Evolutionary conservation across 2,329 filamentous ascomycete genomes (phyloP), one percentile per base, ranked within the genome.

Genomic region (Berkeleyomyces basicola): DNA sequence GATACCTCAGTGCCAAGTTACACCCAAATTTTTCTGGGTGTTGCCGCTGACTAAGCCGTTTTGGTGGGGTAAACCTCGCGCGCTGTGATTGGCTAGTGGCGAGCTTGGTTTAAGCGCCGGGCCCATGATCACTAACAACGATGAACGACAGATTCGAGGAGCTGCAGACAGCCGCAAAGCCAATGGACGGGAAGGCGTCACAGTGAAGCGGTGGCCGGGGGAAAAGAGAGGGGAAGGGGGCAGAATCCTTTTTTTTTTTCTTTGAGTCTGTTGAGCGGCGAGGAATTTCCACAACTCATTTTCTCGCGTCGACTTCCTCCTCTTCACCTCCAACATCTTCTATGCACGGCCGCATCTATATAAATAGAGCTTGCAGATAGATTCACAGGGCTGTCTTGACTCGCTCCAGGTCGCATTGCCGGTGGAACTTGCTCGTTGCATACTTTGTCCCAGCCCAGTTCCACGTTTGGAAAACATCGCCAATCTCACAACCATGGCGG

Each of bases 401-500:
- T 16, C 3, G 33, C 39, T 14, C 9, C 9, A 39, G 14, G 9
- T 40, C 4, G n/a, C 39, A 47, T n/a, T 9, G 23, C 43, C 31
- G n/a, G n/a, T 7, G 4, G 9, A 39, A n/a, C 7, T 44, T 16
- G 16, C 46, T 33, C n/a, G n/a, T 31, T 4, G 16, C n/a, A 39
- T 23, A 40, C 11, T 23, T 61, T 16, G 33, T 36, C n/a, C 7
- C 51, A 37, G 16, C 7, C 33, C 14, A 55, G 33, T 2, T 7
- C 23, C 23, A 23, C 23, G 23, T 39, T 55, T 9, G 33, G 14
- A 10, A 55, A 7, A 7, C 33, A 37, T 36, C 51, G n/a, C 36
- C 33, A 3, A 55, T 10, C 6, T 44, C 23, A 47, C 44, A 58
- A 72, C 64, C 10, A 80, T 80, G 78, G 75, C 77, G 58, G 71